Conservation (phyloP, 1,139 yeast genomes). For the Debaryomyces nepalensis region DNA sequence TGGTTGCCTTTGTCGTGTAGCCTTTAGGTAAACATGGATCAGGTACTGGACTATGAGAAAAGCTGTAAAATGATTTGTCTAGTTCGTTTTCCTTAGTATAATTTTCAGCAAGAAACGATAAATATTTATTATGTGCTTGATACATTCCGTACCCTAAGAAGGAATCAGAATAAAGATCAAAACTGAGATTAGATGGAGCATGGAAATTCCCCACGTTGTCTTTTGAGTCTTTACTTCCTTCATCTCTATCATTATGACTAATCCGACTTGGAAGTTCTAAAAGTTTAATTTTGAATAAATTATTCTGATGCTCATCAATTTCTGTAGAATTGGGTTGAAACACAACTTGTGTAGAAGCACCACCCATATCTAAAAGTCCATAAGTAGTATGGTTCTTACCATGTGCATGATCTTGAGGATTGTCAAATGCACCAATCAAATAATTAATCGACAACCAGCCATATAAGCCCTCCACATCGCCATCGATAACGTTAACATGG, state of each 20-base stretch:
- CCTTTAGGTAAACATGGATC: slow-evolving; percentile 73
- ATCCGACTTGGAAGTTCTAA: slow-evolving; percentile 37
- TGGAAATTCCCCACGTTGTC: slow-evolving; percentile 14
- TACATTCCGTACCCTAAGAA: slow-evolving; percentile 80
- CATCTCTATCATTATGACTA: slow-evolving; percentile 22
- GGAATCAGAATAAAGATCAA: slow-evolving; percentile 68
- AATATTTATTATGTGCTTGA: slow-evolving; percentile 63
- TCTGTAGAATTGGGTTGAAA: slow-evolving; percentile 71
- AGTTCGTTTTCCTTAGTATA: slow-evolving; percentile 23
- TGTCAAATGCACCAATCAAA: slow-evolving; percentile 61
- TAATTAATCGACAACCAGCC: slow-evolving; percentile 85
- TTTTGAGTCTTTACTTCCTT: slow-evolving; percentile 17
- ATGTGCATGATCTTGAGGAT: slow-evolving; percentile 51
- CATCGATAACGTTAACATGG: slow-evolving; percentile 73
- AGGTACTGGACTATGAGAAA: slow-evolving; percentile 31
- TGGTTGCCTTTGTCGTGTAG: slow-evolving; percentile 28
- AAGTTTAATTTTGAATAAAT: slow-evolving; percentile 56
- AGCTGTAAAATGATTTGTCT: slow-evolving; percentile 18
- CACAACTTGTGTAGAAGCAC: slow-evolving; percentile 84
- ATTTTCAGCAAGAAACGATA: slow-evolving; percentile 40
- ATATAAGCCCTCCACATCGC: slow-evolving; percentile 78
- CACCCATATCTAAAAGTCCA: slow-evolving; percentile 86
- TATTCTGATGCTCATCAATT: slow-evolving; percentile 55
- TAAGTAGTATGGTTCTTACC: slow-evolving; percentile 62
- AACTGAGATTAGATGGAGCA: slow-evolving; percentile 33